phyloP scores from a whole-genome alignment of 306 rosid genomes.

The Corylus heterophylla region DNA sequence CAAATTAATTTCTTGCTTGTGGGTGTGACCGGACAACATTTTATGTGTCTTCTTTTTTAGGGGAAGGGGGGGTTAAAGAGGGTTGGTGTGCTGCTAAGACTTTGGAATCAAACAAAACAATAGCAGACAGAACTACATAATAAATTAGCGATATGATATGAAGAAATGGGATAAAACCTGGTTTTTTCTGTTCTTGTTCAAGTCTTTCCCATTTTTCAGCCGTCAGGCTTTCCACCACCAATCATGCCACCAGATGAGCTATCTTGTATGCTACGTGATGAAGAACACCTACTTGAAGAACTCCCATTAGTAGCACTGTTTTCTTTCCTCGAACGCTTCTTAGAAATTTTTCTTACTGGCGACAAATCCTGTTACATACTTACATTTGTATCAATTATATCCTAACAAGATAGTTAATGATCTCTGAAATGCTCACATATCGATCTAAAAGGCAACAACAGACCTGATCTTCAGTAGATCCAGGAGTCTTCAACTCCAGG shows the following conservation, averaged over 20 bases:
- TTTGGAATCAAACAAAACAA: neutral
- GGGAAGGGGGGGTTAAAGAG: neutral
- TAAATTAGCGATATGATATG: neutral
- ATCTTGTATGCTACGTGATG: constrained; percentile 63
- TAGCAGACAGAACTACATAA: neutral
- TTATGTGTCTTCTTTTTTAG: neutral
- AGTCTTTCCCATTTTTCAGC: constrained; percentile 35
- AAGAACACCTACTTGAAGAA: constrained; percentile 72
- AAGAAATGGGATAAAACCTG: constrained; percentile 4
- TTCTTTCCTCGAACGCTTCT: constrained; percentile 46
- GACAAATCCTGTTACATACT: constrained; percentile 56
- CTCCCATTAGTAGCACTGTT: constrained; percentile 44
- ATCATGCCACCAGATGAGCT: constrained; percentile 66
- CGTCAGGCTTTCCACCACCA: constrained; percentile 46
- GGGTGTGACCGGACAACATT: neutral
- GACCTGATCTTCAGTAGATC: constrained; percentile 75
- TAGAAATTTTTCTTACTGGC: constrained; percentile 43
- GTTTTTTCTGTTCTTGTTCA: constrained; percentile 8
- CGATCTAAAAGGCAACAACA: constrained; percentile 14
- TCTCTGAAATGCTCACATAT: neutral
- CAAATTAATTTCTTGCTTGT: neutral
- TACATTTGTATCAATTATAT: neutral
- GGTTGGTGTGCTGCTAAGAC: neutral
- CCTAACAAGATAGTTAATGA: constrained; percentile 13
- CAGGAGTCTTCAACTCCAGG: constrained; percentile 80